Base-by-base conservation (phyloP, 306 rosid genomes). In the Pyrus bretschneideri region DNA sequence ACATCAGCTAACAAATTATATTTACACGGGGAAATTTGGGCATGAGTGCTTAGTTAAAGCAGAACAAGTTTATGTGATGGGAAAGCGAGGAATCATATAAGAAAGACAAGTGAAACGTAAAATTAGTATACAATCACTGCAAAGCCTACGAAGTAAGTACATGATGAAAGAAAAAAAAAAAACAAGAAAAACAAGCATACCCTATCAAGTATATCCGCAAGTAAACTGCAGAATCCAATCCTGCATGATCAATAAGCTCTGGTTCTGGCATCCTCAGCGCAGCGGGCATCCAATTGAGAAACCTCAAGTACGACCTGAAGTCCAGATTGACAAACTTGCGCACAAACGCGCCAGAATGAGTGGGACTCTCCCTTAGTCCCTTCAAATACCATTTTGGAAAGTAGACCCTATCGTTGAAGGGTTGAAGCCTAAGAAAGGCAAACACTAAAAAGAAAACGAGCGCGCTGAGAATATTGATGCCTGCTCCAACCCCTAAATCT, bases 241-340 rank as follows among this genome's bases (percentile, higher is more conserved):
- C 98, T 33, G 98, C 96, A 80, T 95, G 98, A 7, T 95, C 97
- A 78, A 95, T 90, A 63, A 95, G 98, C 88, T 92, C 98, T 33
- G 81, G 96, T 76, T 95, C 98, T 0, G 98, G 98, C 98, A 95
- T 95, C 80, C 76, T 81, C 72, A 95, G 78, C n/a, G 98, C 98
- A 11, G 75, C 97, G 14, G 97, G 97, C 96, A 95, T 92, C 98
- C 98, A 95, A 83, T 88, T 88, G 86, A 92, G 75, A 66, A 92
- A 95, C 82, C 86, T 67, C 55, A 89, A 1, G 78, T 95, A 95
- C 29, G 98, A 67, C 79, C 90, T 84, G 79, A 86, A 95, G 83
- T 95, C 98, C 76, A 95, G 81, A 83, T 95, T 95, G 74, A 95
- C 97, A 78, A 95, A 84, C 77, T 86, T 86, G 44, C 90, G 84